Conservation (phyloP, 768 basidiomycete genomes). For the Mycena galericulata region DNA sequence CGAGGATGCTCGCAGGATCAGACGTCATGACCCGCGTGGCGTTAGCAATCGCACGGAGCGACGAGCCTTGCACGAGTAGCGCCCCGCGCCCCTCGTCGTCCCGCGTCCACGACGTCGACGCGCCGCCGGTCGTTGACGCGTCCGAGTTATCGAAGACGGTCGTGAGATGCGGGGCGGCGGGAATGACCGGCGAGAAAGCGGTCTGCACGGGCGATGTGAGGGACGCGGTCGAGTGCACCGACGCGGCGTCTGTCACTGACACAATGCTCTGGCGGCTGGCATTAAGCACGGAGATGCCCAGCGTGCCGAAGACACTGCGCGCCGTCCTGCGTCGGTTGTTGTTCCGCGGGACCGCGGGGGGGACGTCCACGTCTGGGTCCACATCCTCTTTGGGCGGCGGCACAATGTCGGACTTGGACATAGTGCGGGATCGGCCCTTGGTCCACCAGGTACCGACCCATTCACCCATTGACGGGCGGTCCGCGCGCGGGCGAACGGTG, state of each 20-base stretch:
- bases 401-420: slow-evolving; percentile 27
- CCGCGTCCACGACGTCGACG: slow-evolving; percentile 34
- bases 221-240: slow-evolving; percentile 47
- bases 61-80: slow-evolving; percentile 65
- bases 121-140: slow-evolving; percentile 37
- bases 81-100: slow-evolving; percentile 41
- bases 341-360: slow-evolving; percentile 24
- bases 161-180: slow-evolving; percentile 58
- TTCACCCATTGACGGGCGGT: slow-evolving; percentile 70
- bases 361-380: slow-evolving; percentile 41
- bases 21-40: slow-evolving; percentile 91
- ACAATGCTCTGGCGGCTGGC: slow-evolving; percentile 22
- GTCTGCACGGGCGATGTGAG: slow-evolving; percentile 56
- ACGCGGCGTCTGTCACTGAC: slow-evolving; percentile 51
- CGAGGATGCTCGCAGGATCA: slow-evolving; percentile 79
- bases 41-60: slow-evolving; percentile 81
- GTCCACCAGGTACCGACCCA: slow-evolving; percentile 86
- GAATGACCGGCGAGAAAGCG: slow-evolving; percentile 50
- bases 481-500: slow-evolving; percentile 55
- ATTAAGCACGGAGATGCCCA: slow-evolving; percentile 77
- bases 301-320: slow-evolving; percentile 77
- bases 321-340: slow-evolving; percentile 56
- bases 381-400: slow-evolving; percentile 36
- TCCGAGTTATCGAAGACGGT: slow-evolving; percentile 50
- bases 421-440: slow-evolving; percentile 55